Conservation (phyloP, 2,329 filamentous ascomycete species). For the Cadophora sp. region DNA sequence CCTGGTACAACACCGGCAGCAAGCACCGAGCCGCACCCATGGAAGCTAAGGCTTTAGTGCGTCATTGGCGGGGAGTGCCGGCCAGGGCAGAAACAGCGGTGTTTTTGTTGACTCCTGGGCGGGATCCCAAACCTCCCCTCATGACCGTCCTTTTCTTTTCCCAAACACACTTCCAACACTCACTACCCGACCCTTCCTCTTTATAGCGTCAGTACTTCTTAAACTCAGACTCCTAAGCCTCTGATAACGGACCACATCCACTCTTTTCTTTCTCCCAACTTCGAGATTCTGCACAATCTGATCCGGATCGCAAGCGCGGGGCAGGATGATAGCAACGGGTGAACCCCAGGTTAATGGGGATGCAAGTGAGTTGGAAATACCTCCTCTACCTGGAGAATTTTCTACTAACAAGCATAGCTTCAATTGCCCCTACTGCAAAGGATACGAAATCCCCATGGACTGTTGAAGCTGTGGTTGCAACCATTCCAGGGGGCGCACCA, state of each 20-base stretch:
- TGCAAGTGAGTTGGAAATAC: neutral
- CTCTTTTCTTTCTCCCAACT: neutral
- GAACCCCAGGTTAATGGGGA: neutral
- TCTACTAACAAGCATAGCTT: neutral
- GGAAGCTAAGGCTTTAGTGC: constrained; percentile 16
- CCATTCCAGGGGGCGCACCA: constrained; percentile 65
- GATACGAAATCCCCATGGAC: constrained; percentile 52
- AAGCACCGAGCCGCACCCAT: neutral
- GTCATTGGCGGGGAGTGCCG: constrained; percentile 8
- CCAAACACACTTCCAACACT: neutral
- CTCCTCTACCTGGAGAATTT: no score
- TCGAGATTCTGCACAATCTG: neutral
- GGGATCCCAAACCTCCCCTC: neutral
- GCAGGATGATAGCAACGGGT: constrained; percentile 12
- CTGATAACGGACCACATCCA: neutral
- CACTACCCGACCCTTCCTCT: neutral
- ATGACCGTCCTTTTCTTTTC: no score
- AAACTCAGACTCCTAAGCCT: neutral
- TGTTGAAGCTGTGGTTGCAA: constrained; percentile 68
- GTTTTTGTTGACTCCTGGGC: constrained; percentile 1
- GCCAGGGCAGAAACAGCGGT: neutral
- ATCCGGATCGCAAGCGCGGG: neutral
- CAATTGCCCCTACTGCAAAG: constrained; percentile 1
- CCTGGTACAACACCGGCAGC: neutral
- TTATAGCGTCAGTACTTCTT: no score